phyloP scores from a whole-genome alignment of 2,329 filamentous ascomycete genomes.

The Epichloe coenophiala region DNA sequence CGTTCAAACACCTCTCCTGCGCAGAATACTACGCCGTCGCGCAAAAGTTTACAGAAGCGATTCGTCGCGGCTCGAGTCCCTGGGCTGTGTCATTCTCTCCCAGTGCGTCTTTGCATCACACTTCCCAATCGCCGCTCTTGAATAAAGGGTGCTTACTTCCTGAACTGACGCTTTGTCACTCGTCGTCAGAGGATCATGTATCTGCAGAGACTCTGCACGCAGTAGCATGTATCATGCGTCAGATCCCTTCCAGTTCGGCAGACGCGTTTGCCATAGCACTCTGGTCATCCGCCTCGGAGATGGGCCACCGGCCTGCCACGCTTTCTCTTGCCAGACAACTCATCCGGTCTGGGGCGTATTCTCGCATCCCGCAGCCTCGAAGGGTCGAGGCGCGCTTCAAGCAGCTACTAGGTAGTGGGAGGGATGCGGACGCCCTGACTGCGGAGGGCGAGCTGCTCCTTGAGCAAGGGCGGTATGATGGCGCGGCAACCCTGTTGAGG shows the following conservation, averaged over 20 bases:
- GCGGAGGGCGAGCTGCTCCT: conserved; percentile 19
- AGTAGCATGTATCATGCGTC: conserved; percentile 16
- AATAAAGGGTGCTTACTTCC: too few species aligned
- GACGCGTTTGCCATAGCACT: conserved; percentile 12
- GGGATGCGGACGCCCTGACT: conserved; percentile 22
- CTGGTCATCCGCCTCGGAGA: conserved; percentile 19
- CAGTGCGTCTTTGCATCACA: conserved; percentile 10
- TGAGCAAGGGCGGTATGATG: conserved; percentile 11
- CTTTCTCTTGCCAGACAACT: conserved; percentile 15
- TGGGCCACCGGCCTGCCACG: conserved; percentile 18
- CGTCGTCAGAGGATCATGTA: conserved; percentile 9
- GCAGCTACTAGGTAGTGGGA: conserved; percentile 15
- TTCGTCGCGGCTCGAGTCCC: conserved; percentile 11
- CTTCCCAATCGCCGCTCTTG: background rate
- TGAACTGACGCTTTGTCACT: background rate
- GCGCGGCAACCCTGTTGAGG: conserved; percentile 11
- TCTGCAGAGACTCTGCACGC: conserved; percentile 13
- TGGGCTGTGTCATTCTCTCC: conserved; percentile 9
- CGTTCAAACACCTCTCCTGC: conserved; percentile 10
- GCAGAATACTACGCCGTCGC: conserved; percentile 13
- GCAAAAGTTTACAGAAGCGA: conserved; percentile 10
- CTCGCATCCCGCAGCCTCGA: conserved; percentile 7
- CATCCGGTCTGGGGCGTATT: conserved; percentile 10
- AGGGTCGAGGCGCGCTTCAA: conserved; percentile 16
- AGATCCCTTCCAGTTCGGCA: conserved; percentile 5